phyloP scores from a whole-genome alignment of 345 rosid species.

The Euclidium syriacum region DNA sequence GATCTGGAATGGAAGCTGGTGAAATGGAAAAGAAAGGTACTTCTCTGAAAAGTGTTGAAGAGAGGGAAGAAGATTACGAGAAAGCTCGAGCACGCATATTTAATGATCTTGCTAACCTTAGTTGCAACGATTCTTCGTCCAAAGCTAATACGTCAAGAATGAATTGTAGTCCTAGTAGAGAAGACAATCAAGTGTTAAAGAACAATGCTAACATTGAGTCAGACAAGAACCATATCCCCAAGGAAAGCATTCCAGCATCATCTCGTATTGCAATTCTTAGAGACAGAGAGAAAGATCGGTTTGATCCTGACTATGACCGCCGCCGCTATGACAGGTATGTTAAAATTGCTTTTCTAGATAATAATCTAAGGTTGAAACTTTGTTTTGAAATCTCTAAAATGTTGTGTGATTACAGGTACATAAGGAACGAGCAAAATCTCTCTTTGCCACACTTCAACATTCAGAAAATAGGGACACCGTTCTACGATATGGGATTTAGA shows the following conservation, averaged over 20 bases:
- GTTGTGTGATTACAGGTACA: constrained; percentile 45
- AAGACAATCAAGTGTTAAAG: constrained; percentile 48
- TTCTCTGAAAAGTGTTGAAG: constrained; percentile 64
- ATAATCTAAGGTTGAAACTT: not conserved
- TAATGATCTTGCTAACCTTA: constrained; percentile 42
- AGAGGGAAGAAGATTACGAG: constrained; percentile 90
- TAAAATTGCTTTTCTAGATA: not conserved
- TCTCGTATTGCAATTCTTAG: constrained; percentile 80
- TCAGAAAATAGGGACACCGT: constrained; percentile 63
- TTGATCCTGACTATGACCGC: constrained; percentile 86
- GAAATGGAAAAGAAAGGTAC: constrained; percentile 39
- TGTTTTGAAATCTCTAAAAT: not conserved
- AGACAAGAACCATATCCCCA: constrained; percentile 33
- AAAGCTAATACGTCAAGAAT: constrained; percentile 24
- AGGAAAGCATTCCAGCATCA: constrained; percentile 41
- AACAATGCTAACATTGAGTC: constrained; percentile 36
- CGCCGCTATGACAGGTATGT: constrained; percentile 64
- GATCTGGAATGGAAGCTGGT: constrained; percentile 40
- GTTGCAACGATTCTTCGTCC: constrained; percentile 40
- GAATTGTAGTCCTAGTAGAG: constrained; percentile 31
- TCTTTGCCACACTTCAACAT: constrained; percentile 45
- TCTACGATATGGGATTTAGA: constrained; percentile 48
- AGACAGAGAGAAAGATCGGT: constrained; percentile 84
- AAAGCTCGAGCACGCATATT: constrained; percentile 86
- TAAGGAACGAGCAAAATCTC: constrained; percentile 53